Evolutionary conservation across 1,284 basidiomycete genomes (phyloP), one percentile per base, ranked within the genome.

Genomic region (Apiotrichum brassicae): DNA sequence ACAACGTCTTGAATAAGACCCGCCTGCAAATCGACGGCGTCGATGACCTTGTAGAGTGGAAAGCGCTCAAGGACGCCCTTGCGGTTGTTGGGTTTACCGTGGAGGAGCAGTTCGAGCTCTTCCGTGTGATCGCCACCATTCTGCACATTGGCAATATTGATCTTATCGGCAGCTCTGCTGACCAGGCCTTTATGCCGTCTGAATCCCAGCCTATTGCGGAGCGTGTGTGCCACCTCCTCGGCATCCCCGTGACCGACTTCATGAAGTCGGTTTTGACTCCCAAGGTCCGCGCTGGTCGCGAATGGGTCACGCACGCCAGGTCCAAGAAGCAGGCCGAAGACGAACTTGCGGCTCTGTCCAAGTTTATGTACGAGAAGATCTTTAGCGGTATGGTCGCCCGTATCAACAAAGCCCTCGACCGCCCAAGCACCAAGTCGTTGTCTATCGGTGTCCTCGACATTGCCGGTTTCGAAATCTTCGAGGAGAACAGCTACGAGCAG

Each of bases 381-480:
- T 98, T 98, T 65, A 88, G 91, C 16, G 80, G 82, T 38, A 81
- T 99, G 40, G 95, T 99, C 20, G 93, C 97, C 57, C 82, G 91
- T 37, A 90, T 98, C 73, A 99, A 99, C 70, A 83, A 82, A 43
- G 93, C 92, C 1, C 79, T 98, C 1, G 94, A 97, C 63, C 82
- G 93, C 8, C 92, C 93, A 1, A 88, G 87, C 28, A 82, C 84
- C 24, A 95, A 95, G 72, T 85, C 89, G 62, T 53, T 71, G 2
- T 98, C 97, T 70, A 98, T 99, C 56, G 95, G 95, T 38, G 95
- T 99, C 3, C 81, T 99, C 26, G 95, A 99, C 81, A 99, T 99
- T 52, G 95, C 95, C 7, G 95, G 95, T 19, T 99, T 99, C 75
- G 95, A 99, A 72, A 98, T 98, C 65, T 75, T 81, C 54, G 69